Evolutionary conservation across 2,329 filamentous ascomycete species (phyloP).

Genomic region (Chaetomium sp.): DNA sequence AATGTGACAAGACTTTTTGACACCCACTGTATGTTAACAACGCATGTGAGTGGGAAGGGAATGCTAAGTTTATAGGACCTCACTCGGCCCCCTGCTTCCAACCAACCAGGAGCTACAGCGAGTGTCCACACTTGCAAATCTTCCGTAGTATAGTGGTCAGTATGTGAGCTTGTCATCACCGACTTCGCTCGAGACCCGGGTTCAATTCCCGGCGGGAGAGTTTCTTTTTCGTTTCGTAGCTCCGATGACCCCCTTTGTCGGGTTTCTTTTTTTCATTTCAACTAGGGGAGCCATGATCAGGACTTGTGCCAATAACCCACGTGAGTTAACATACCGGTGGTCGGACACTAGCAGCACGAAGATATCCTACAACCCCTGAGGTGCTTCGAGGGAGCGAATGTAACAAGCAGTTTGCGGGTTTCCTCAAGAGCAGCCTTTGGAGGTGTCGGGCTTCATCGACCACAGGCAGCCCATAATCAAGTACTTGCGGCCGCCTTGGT

Average conservation of each 20-base stretch:
- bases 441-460: too few species aligned
- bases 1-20: too few species aligned
- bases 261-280: background rate
- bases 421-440: too few species aligned
- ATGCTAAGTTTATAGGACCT: background rate
- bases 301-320: too few species aligned
- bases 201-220: conserved; percentile 29
- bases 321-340: too few species aligned
- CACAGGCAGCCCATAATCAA: background rate
- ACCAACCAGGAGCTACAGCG: conserved; percentile 25
- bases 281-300: background rate
- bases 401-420: too few species aligned
- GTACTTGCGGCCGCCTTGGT: background rate
- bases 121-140: conserved; percentile 30
- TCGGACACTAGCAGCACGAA: too few species aligned
- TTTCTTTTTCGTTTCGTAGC: background rate
- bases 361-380: too few species aligned
- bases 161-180: conserved; percentile 29
- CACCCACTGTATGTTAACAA: too few species aligned
- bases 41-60: too few species aligned
- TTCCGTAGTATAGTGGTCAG: conserved; percentile 33
- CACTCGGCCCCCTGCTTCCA: background rate
- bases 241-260: background rate
- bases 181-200: conserved; percentile 27
- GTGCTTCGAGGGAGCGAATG: too few species aligned